Evolutionary conservation across 352 stramenopile genomes (phyloP), one percentile per base, ranked within the genome.

Genomic region (Peronospora belbahrii): DNA sequence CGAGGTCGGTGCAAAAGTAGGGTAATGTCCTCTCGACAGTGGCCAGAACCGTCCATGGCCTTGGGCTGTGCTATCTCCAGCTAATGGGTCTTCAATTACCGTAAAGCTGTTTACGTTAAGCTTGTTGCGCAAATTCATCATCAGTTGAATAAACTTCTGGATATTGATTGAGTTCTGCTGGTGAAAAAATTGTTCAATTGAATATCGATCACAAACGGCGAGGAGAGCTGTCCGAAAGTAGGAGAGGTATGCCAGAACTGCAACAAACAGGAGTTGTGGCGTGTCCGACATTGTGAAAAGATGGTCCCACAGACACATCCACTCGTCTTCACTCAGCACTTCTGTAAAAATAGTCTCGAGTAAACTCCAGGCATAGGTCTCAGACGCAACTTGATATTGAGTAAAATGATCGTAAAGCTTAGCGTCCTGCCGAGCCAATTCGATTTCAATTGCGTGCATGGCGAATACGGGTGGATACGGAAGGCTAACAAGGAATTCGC

Each of bases 231-330:
- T 70, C 14, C 83, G 75, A 30, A 79, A 88, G 58, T 87, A 81
- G n/a, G 52, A 63, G 7, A 89, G 36, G 49, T 88, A 91, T 13
- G 78, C 73, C 42, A 92, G 33, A 13, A 89, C 78, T 23, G 70
- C 82, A 3, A 81, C 64, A 36, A 67, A 77, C 25, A 87, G 51
- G 4, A 87, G 44, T 24, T 75, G 62, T 14, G 88, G 77, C 5
- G 76, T 74, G 13, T 92, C 61, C 5, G 70, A 59, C 19, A 65
- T 70, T 11, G 86, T 83, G 19, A 97, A 71, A 1, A 97, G 37
- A 47, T 94, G 65, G 41, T 97, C 88, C 81, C 83, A 95, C 13
- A 97, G 53, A 30, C 65, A 70, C 34, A 95, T 67, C 87, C 87
- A 97, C 46, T 95, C 80, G 31, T 85, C 66, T 48, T 90, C 75